Base-by-base conservation (phyloP, 805 yeast genomes). In the Yarrowia yakushimensis region DNA sequence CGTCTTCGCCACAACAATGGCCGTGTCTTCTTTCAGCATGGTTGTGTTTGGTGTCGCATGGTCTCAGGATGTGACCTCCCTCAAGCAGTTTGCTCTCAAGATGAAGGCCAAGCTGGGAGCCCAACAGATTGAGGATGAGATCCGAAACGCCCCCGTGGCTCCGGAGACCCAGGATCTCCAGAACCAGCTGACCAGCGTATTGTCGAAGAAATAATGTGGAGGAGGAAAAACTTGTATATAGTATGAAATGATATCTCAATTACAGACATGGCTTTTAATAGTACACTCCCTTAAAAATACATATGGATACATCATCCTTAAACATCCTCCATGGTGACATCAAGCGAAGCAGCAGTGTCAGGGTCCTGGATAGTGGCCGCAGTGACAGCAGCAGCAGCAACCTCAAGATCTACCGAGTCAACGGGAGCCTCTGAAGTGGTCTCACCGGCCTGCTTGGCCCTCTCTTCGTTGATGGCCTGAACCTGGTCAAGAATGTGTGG, bases 21-120 rank as follows among this genome's bases (percentile, higher is more conserved):
- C 97, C 2, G 80, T 85, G 0, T 81, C 90, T 0, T 82, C 90
- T 0, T 81, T 87, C 68, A 81, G 89, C 1, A 88, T 89, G 90
- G 74, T 83, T 4, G 77, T 85, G 1, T 82, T 88, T 39, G 96
- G 96, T 1, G 78, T 84, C 2, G 85, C 90, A 69, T 91, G 97
- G 97, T 78, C 85, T 41, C 79, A 81, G 74, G 96, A 90, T 69
- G 86, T 90, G 11, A 81, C 88, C 8, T 78, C 77, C 28, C 77
- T 86, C 50, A 77, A 79, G 63, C 97, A 90, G 70, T 88, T 90
- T 72, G 86, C 92, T 2, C 77, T 78, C 76, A 81, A 81, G 69
- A 82, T 88, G 84, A 86, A 85, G 72, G 72, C 77, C 10, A 69
- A 77, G 59, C 74, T 88, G 68, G 94, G 96, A 41, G 96, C 94